These are phyloP conservation scores for Podospora sp. DNA, from an alignment of 495 filamentous ascomycete species.

Conservation along the genomic window DNA sequence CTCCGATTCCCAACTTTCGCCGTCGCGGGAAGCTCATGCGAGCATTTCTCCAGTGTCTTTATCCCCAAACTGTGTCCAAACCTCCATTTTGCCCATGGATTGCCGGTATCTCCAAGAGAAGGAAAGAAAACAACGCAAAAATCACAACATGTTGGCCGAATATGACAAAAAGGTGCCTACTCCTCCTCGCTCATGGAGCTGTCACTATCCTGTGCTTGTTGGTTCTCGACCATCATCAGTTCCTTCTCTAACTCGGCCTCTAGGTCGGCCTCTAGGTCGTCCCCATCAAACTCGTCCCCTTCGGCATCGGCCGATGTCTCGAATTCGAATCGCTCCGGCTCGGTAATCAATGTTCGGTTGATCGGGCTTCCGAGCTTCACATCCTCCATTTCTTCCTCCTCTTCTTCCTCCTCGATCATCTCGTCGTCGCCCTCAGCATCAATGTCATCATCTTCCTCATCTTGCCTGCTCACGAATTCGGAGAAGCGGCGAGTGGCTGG, in stretches of 20 bases:
- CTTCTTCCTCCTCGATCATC: slow-evolving; percentile 26
- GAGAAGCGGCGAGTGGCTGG: slow-evolving; percentile 41
- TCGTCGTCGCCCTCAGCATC: slow-evolving; percentile 37
- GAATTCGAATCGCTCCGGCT: slow-evolving; percentile 19
- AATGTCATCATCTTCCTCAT: slow-evolving; percentile 40
- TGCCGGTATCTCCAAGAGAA: not conserved
- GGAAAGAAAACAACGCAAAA: not conserved
- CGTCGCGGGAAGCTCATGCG: not conserved
- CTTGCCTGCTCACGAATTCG: slow-evolving; percentile 42
- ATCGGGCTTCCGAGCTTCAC: slow-evolving; percentile 39
- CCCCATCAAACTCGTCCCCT: slow-evolving; percentile 32
- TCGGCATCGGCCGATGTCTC: slow-evolving; percentile 29
- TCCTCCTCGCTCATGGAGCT: slow-evolving; percentile 40
- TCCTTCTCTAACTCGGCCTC: slow-evolving; percentile 44
- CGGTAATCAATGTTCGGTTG: slow-evolving; percentile 22
- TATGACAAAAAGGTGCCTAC: slow-evolving; percentile 13
- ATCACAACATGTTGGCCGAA: not conserved
- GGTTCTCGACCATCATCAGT: slow-evolving; percentile 33
- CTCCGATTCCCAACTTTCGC: too few relatives aligned
- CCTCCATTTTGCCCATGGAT: not conserved
- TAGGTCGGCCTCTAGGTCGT: slow-evolving; percentile 34
- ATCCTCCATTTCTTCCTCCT: slow-evolving; percentile 24
- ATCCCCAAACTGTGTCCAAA: not conserved
- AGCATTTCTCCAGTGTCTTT: not conserved
- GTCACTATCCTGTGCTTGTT: slow-evolving; percentile 32